Evolutionary conservation across 75 land plant genomes (phyloP), one percentile per base, ranked within the genome.

Genomic region (Larix kaempferi): DNA sequence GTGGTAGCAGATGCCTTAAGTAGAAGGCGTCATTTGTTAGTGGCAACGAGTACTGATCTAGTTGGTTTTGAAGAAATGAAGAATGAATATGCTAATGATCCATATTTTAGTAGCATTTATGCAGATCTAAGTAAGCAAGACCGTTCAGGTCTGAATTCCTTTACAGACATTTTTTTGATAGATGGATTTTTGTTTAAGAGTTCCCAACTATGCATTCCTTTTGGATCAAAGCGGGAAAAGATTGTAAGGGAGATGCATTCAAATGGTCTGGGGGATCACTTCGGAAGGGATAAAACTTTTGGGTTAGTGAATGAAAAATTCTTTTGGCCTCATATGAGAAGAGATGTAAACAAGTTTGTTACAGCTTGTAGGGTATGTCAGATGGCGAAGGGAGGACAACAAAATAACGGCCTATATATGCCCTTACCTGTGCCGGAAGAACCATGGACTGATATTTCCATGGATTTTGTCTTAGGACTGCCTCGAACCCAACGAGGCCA

Each of bases 381-480:
- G 33, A 21, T 65, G 79, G 23, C 0, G 78, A 39, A 19, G 54
- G 80, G 44, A 21, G 13, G 57, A 19, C 80, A 41, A 23, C 44
- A 29, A 21, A 2, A 16, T 72, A 21, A 0, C 10, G 78, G 80
- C 17, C 74, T 71, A 2, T 79, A 72, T 55, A 15, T 72, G n/a
- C 80, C 80, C 10, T 56, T 79, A 21, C 27, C 44, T 35, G 56
- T 79, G 44, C 77, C 78, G 6, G 15, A 72, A 19, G 75, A 27
- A 49, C 14, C 11, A 79, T 79, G 80, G 78, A n/a, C 29, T 54
- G 21, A 25, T 41, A 71, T 79, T 3, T 41, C 77, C 26, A 79
- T 79, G 80, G 80, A 79, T 73, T 73, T 79, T 56, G 35, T 79
- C 7, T 1, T 56, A 17, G 57, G 56, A 16, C 23, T 79, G 55